Evolutionary conservation across 225 moss, liverwort and hornwort species (phyloP).

Genomic region (Pseudisothecium myosuroides): DNA sequence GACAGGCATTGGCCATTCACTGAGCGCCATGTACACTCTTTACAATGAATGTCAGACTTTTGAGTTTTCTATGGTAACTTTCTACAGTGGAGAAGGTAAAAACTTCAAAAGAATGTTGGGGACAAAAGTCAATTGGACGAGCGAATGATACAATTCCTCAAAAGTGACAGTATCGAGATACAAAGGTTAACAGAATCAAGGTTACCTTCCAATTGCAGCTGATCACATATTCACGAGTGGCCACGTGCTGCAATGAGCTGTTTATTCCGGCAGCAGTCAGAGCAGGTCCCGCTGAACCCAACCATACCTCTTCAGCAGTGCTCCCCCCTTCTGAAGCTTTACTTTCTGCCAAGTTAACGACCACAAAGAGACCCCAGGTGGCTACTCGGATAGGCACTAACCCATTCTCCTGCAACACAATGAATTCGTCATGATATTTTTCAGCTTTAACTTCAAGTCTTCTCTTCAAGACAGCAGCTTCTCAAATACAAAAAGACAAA

Average conservation of each 20-base stretch:
- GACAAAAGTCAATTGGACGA: not conserved
- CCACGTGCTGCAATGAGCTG: constrained; percentile 50
- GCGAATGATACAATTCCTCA: not conserved
- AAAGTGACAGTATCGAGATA: not conserved
- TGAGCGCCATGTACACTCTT: not conserved
- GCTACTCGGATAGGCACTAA: constrained; percentile 49
- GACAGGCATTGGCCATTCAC: not conserved
- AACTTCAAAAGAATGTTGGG: not conserved
- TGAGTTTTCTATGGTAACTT: not conserved
- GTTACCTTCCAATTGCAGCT: constrained; percentile 97
- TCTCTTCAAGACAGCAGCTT: not conserved
- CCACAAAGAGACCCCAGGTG: constrained; percentile 91
- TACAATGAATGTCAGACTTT: not conserved
- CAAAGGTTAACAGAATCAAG: not conserved
- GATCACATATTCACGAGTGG: constrained; percentile 55
- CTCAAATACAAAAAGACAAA: not conserved
- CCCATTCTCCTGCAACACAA: constrained; percentile 52
- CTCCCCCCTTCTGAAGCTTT: constrained; percentile 8
- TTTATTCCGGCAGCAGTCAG: constrained; percentile 48
- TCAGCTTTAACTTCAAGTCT: not conserved
- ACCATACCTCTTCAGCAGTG: constrained; percentile 51
- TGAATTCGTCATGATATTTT: not conserved
- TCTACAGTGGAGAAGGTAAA: not conserved
- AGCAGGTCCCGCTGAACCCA: constrained; percentile 58
- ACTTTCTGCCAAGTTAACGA: constrained; percentile 35